Evolutionary conservation across 73 alveolate genomes (phyloP), one percentile per base, ranked within the genome.

Genomic region (Tetrahymena borealis): DNA sequence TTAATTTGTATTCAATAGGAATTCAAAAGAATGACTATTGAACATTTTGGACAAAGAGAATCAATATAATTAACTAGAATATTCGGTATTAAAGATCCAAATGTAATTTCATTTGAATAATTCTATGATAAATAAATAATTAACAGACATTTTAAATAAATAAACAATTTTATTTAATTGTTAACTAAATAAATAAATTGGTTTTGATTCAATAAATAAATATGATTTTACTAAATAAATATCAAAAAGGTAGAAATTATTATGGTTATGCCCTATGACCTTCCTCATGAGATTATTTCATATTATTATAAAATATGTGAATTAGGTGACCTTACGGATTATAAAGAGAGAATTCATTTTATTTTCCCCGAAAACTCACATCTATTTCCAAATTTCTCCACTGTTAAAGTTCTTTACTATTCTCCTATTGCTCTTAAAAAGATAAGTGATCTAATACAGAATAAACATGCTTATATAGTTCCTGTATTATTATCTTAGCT

Each of bases 231-330:
- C n/a, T n/a, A n/a, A n/a, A n/a, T n/a, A n/a, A 36, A 24, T 7
- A 60, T 15, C 31, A n/a, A 60, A 60, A 6, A 60, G 85, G 28
- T 60, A 18, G 85, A 60, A 60, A 35, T 60, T 20, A 60, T 60
- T 9, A 60, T 60, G 9, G 85, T 60, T 60, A 24, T 60, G 9
- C 85, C 85, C 15, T 90, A 60, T 20, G 97, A 96, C 78, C 78
- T 98, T 94, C 97, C 98, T 79, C 96, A 97, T 78, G 99, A 98
- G 95, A 98, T 98, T 1, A 94, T 96, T 16, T 97, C 99, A 40
- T 98, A 98, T 91, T 98, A 97, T 91, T 94, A 96, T 91, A 97
- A 98, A 91, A 97, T 98, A 16, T 94, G 97, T 91, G 99, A 97
- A 85, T 96, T 98, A 18, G 99, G 99, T 90, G 99, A 98, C 32